phyloP scores from a whole-genome alignment of 1,139 yeast species.

The Fermentozyma sake region DNA sequence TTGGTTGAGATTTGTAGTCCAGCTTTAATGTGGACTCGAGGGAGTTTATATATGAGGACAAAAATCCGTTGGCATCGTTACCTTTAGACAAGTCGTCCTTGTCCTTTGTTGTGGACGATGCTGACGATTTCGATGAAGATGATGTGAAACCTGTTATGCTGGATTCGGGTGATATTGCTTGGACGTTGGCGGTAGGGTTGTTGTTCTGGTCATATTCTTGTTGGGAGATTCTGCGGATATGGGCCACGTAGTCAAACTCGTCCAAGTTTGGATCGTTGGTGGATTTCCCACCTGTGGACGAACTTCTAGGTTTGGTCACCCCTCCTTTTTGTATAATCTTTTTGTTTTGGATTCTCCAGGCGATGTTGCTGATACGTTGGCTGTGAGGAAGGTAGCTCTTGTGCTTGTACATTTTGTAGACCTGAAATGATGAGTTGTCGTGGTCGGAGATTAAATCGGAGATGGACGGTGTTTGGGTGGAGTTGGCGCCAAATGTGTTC shows the following conservation, averaged over 20 bases:
- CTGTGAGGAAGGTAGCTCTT: slow-evolving; percentile 42
- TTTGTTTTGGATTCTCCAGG: slow-evolving; percentile 44
- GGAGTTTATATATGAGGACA: slow-evolving; percentile 38
- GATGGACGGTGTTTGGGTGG: too few relatives aligned
- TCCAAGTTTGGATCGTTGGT: slow-evolving; percentile 28
- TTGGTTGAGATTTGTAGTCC: slow-evolving; percentile 1
- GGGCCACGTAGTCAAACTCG: slow-evolving; percentile 47
- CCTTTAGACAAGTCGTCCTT: too few relatives aligned
- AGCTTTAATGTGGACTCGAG: slow-evolving; percentile 32
- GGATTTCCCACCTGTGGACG: slow-evolving; percentile 5
- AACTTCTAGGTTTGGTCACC: slow-evolving; percentile 5
- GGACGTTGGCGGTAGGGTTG: background rate
- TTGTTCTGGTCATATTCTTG: slow-evolving; percentile 20
- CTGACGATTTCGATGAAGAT: background rate
- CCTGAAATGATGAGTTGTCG: slow-evolving; percentile 32
- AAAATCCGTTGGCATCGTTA: slow-evolving; percentile 18
- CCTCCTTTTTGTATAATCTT: slow-evolving; percentile 19
- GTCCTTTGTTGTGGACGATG: slow-evolving; percentile 2
- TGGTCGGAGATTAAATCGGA: slow-evolving; percentile 21
- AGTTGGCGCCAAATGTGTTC: too few relatives aligned
- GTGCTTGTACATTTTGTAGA: slow-evolving; percentile 41
- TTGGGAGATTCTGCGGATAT: slow-evolving; percentile 40
- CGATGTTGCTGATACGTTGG: slow-evolving; percentile 41
- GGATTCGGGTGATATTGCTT: background rate
- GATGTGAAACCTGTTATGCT: background rate